Evolutionary conservation across 1,284 basidiomycete species (phyloP), one percentile per base, ranked within the genome.

Genomic region (Xerocomus alliaceus): DNA sequence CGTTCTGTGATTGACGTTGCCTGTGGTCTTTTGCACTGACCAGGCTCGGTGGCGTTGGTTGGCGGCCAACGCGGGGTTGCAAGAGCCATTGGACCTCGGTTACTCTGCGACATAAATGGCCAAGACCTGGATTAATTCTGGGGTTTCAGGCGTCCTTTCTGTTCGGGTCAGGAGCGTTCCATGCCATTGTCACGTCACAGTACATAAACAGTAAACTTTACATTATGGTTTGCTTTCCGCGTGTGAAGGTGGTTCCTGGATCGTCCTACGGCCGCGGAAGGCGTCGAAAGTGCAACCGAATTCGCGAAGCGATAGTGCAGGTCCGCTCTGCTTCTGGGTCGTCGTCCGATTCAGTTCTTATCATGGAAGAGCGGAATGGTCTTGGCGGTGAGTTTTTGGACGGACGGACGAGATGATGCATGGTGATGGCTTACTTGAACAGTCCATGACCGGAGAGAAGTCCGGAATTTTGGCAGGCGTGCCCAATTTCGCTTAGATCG

Each of bases 401-500:
- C 13, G 60, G 34, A 46, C 11, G 41, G 35, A 37, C 10, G 53
- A 26, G 48, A 2, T 35, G 48, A 22, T 35, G 35, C 9, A 20
- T 45, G 58, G 50, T 42, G 49, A 47, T 24, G 49, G 41, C 24
- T 22, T n/a, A 8, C 32, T 41, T 49, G 34, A 41, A 50, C 15
- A 34, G 55, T 13, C 34, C 29, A 60, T 41, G 51, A 22, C 54
- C 59, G 68, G 67, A 50, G 44, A 57, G 60, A 66, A 60, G 35
- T 22, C 57, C 51, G 53, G 56, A 45, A 46, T 46, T 37, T 31
- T 29, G 60, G 53, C 62, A 67, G 63, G 42, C 5, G 56, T 65
- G 61, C 61, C 66, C 57, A 53, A 73, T 70, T 62, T 72, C 72
- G 74, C 61, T 71, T 74, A 72, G 71, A 72, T 76, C 63, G 66